A percentile compares a stretch with the other conserved stretches of the same genome.
Evolutionary conservation across 2,329 filamentous ascomycete species (phyloP).

Genomic region (Leptosphaerulina australis): DNA sequence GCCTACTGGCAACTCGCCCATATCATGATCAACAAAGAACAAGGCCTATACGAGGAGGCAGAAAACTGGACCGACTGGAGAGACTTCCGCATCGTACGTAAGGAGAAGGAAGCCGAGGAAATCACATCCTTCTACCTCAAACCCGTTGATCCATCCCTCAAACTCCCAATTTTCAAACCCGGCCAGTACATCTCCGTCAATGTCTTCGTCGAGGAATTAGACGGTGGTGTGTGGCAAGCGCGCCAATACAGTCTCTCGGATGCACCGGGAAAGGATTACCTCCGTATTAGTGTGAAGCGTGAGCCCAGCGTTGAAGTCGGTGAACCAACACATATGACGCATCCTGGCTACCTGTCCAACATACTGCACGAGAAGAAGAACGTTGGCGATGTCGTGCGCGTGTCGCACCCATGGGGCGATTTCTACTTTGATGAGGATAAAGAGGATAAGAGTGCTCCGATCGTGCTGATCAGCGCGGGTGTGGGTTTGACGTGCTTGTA

Average conservation of each 20-base stretch:
- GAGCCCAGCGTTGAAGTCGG: conserved; percentile 61
- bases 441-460: conserved; percentile 53
- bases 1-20: conserved; percentile 76
- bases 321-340: conserved; percentile 55
- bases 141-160: conserved; percentile 64
- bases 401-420: conserved; percentile 68
- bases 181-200: conserved; percentile 75
- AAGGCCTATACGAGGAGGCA: conserved; percentile 65
- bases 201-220: conserved; percentile 58
- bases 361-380: conserved; percentile 67
- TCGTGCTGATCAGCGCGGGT: conserved; percentile 71
- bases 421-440: conserved; percentile 65
- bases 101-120: conserved; percentile 69
- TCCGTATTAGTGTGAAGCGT: conserved; percentile 74
- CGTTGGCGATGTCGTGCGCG: conserved; percentile 66
- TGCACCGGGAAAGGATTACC: conserved; percentile 64
- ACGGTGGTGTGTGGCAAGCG: conserved; percentile 64
- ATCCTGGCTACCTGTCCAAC: conserved; percentile 72
- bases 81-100: conserved; percentile 68
- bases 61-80: conserved; percentile 71
- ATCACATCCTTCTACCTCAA: conserved; percentile 74
- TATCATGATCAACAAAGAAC: conserved; percentile 72
- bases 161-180: conserved; percentile 68
- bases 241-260: conserved; percentile 77
- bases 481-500: conserved; percentile 72